Conservation (phyloP, 148 eudicot species). For the Rheum nobile region DNA sequence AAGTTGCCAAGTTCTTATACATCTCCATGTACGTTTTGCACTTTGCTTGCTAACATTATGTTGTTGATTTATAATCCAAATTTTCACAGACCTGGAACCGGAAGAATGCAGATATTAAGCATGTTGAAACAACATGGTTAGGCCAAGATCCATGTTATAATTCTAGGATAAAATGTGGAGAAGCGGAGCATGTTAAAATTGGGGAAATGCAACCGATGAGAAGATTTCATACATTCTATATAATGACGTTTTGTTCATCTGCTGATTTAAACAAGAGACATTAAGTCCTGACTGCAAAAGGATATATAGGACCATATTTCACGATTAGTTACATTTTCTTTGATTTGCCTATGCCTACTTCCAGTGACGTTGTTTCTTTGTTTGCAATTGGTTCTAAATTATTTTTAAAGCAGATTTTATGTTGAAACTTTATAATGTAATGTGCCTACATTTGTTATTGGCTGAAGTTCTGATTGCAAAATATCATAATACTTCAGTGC, state of each 20-base stretch:
- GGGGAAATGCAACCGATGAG: not conserved
- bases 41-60: not conserved
- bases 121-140: not conserved
- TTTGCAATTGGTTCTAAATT: not conserved
- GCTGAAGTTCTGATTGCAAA: not conserved
- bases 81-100: not conserved
- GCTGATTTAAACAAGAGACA: not conserved
- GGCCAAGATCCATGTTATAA: not conserved
- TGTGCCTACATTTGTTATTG: not conserved
- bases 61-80: not conserved
- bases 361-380: not conserved
- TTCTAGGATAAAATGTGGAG: not conserved
- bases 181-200: not conserved
- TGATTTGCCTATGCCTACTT: not conserved
- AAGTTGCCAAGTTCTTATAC: not conserved
- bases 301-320: not conserved
- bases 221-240: not conserved
- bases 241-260: not conserved
- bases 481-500: constrained; percentile 49
- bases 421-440: not conserved
- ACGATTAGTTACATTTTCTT: not conserved
- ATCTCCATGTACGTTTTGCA: not conserved
- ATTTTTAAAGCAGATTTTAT: not conserved
- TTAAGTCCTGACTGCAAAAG: not conserved
- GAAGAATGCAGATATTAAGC: not conserved